Base-by-base conservation (phyloP, 805 yeast genomes). In the Saccharomycopsis schoenii region DNA sequence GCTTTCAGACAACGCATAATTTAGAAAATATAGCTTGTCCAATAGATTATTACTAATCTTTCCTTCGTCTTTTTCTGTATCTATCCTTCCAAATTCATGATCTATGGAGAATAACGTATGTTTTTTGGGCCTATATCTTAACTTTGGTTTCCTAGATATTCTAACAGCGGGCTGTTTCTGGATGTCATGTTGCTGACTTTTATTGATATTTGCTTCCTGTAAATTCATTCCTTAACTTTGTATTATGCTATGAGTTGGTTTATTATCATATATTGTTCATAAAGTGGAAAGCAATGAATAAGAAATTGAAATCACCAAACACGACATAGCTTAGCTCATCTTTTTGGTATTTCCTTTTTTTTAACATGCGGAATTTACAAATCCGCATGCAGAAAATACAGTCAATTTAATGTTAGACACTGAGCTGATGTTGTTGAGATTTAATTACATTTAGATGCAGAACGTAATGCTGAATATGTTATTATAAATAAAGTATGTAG, bases 1-100 rank as follows among this genome's bases (percentile, higher is more conserved):
- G 37, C 92, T 77, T 66, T 85, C 77, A 40, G 69, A 71, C 25
- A 85, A 68, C 0, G 83, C 82, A 69, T 82, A 80, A 60, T 77
- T 78, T 29, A 85, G 67, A 62, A 83, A 80, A 8, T 77, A 74
- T 12, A 83, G 29, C 29, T 71, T 70, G 52, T 67, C 61, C 34
- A 52, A 21, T 1, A 61, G 10, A 11, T 43, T 70, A 61, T 80
- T 80, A 25, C 73, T 74, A 17, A 73, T 62, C 47, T 73, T 75
- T 1, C 74, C 66, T 15, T 66, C 55, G 52, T 63, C 67, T 60
- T 76, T 79, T 6, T 70, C 71, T 1, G 66, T 62, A 6, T 77
- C 66, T 2, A 73, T 66, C 39, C 19, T 29, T 12, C 17, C 19
- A 9, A 59, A 40, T 0, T 63, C 65, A 1, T 68, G 64, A 9